Evolutionary conservation across 192 early-diverging fungal genomes (phyloP), one percentile per base, ranked within the genome.

Genomic region (Piromyces finnis): DNA sequence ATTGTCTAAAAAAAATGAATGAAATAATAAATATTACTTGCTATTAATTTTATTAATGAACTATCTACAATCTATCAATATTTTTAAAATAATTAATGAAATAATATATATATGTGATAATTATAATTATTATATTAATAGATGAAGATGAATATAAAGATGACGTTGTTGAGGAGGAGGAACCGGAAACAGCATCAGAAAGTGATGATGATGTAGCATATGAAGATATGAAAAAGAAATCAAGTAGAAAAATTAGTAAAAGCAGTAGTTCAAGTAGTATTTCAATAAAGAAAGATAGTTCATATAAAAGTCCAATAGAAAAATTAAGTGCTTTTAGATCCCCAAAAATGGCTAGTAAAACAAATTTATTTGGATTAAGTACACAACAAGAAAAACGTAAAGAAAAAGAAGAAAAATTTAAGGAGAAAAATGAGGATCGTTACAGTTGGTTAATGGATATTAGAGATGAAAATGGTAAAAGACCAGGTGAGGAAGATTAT

Each of bases 371-470:
- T 68, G 51, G 51, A n/a, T n/a, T 68, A 68, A 68, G 51, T 68
- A 68, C 51, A n/a, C 51, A 68, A 68, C 51, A 68, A 17, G 51
- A 68, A 68, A 68, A 68, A n/a, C 51, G 51, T 68, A 68, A 84
- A 82, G 88, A 88, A 37, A 88, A 93, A 1, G 87, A 83, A 1
- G 84, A 88, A 7, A 89, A 92, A 79, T 95, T 96, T 85, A 94
- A 96, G 78, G 91, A 96, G 79, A 90, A 91, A 81, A 96, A 96
- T 81, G 91, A 91, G 11, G 90, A 90, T 78, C 88, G 96, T 28
- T 99, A 97, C 81, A 81, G 84, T 16, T 99, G 95, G 95, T 89
- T 99, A 14, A 86, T 90, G 80, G 88, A 97, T 77, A 83, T 93
- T 77, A 89, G 89, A n/a, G 97, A 98, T 82, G 92, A 87, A 2